Evolutionary conservation across 139 green algal genomes (phyloP), one percentile per base, ranked within the genome.

Genomic region (Volvox africanus): DNA sequence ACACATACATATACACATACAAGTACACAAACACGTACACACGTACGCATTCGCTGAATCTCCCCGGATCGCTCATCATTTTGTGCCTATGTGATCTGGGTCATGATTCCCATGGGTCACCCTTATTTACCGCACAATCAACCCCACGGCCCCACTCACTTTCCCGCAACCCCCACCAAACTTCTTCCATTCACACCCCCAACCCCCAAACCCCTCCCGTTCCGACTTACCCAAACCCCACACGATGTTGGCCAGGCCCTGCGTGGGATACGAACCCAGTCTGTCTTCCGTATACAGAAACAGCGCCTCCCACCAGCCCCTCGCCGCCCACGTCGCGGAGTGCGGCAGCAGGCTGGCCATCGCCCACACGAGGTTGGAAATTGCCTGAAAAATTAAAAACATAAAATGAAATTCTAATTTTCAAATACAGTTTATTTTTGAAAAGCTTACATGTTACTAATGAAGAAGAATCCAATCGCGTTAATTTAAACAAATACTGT

Each of bases 291-390:
- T 82, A 50, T 50, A 76, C 71, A 84, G 71, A 24, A 36, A 90
- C 86, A 90, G 86, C n/a, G 71, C 86, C 86, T 83, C 86, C 86
- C 86, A 90, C 86, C 86, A 90, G 73, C 73, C 44, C 17, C 86
- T 71, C 19, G 30, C 73, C 30, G 86, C 71, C 86, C 71, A 82
- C 14, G 1, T 26, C 12, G 50, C 6, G 33, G 86, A 90, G 30
- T 76, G 3, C 24, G 71, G 71, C 86, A 35, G 28, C 50, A 90
- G 86, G 3, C 6, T 6, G 11, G n/a, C 71, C 71, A 90, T 68
- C 44, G 86, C 71, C 50, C 50, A 90, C n/a, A 90, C 71, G 71
- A 90, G 86, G 86, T 90, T 90, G 71, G 86, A 73, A 16, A 90
- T 22, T 1, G 86, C 86, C 71, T 75, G 69, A 19, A 24, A 24